Conservation (phyloP, 441 rosid species). For the Gossypium davidsonii region DNA sequence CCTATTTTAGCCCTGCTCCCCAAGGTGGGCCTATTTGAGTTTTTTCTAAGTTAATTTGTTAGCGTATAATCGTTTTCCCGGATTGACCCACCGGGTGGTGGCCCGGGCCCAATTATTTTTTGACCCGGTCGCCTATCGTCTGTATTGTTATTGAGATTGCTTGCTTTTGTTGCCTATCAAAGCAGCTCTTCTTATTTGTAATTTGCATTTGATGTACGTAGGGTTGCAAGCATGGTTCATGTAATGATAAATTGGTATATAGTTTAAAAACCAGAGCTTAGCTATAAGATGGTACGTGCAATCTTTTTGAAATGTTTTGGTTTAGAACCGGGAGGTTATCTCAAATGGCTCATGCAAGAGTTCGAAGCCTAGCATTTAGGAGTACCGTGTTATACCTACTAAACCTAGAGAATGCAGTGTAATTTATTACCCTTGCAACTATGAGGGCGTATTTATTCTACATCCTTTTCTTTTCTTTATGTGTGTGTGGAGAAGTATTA, state of each 20-base stretch:
- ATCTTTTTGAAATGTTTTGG: too few species aligned
- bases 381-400: too few species aligned
- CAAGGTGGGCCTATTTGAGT: background rate
- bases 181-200: background rate
- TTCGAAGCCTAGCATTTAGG: too few species aligned
- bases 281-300: too few species aligned
- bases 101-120: background rate
- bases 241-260: background rate
- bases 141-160: background rate
- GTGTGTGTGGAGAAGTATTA: too few species aligned
- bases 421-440: too few species aligned
- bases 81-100: background rate
- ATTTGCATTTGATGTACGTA: background rate
- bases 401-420: too few species aligned
- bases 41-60: background rate
- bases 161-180: background rate
- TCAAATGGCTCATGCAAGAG: background rate
- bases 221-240: background rate
- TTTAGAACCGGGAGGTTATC: too few species aligned
- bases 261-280: too few species aligned
- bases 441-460: background rate
- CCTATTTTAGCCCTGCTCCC: constrained; percentile 12
- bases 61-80: background rate
- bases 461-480: background rate
- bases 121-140: background rate